Evolutionary conservation across 345 rosid genomes (phyloP).

Genomic region (Lumnitzera racemosa): DNA sequence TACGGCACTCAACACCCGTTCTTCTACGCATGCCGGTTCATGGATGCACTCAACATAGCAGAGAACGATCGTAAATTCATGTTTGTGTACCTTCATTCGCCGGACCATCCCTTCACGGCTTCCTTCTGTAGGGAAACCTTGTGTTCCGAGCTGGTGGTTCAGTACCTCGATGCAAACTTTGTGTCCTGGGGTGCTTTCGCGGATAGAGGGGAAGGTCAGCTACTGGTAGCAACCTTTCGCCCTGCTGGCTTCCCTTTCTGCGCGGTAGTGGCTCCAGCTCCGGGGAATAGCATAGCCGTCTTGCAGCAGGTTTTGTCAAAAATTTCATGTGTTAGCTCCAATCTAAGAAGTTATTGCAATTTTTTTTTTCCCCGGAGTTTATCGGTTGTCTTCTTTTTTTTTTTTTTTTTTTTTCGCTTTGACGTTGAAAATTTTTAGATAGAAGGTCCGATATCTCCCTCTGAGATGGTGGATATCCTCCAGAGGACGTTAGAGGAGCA

Average conservation of each 20-base stretch:
- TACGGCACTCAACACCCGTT: constrained; percentile 46
- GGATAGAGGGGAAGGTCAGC: constrained; percentile 44
- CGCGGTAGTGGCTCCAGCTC: constrained; percentile 44
- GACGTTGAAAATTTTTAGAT: constrained; percentile 19
- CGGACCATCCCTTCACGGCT: constrained; percentile 47
- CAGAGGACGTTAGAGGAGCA: constrained; percentile 57
- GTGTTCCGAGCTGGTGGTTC: constrained; percentile 40
- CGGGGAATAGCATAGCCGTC: constrained; percentile 33
- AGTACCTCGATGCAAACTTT: constrained; percentile 55
- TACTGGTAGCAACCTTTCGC: constrained; percentile 28
- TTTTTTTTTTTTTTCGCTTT: not conserved
- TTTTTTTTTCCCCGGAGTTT: no score
- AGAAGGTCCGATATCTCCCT: constrained; percentile 51
- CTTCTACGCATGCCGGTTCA: constrained; percentile 37
- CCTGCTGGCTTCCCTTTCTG: constrained; percentile 50
- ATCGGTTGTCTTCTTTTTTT: no score
- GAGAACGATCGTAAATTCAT: constrained; percentile 40
- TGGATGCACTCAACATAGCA: constrained; percentile 43
- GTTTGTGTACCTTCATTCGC: constrained; percentile 52
- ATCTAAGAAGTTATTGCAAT: no score
- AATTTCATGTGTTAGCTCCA: not conserved
- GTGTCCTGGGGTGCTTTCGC: constrained; percentile 44
- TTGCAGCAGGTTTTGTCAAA: constrained; percentile 41
- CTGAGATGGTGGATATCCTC: constrained; percentile 44
- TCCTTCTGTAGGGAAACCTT: constrained; percentile 49